Evolutionary conservation across 192 early-diverging fungal species (phyloP).

Genomic region (Rhizophagus prolifer): DNA sequence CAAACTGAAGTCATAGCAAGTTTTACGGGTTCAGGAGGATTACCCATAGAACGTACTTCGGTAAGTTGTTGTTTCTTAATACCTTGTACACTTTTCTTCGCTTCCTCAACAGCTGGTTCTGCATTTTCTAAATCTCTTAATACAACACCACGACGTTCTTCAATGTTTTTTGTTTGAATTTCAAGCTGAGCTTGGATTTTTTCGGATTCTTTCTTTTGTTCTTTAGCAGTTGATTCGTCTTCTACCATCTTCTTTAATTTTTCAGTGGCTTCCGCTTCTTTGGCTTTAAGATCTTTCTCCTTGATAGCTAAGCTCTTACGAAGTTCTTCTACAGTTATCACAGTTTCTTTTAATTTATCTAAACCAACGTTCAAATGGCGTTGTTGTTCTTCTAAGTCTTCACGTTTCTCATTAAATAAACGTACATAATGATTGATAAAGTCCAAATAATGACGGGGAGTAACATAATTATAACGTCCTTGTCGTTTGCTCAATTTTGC

Average conservation of each 20-base stretch:
- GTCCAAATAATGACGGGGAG: slow-evolving; percentile 98
- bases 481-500: slow-evolving; percentile 76
- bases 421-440: slow-evolving; percentile 92
- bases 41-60: slow-evolving; percentile 95
- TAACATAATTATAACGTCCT: slow-evolving; percentile 84
- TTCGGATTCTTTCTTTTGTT: slow-evolving; percentile 78
- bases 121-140: slow-evolving; percentile 89
- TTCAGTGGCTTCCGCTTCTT: slow-evolving; percentile 89
- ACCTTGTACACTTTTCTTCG: slow-evolving; percentile 87
- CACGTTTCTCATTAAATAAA: slow-evolving; percentile 89
- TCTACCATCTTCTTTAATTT: slow-evolving; percentile 94
- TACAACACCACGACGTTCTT: slow-evolving; percentile 76
- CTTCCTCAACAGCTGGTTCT: slow-evolving; percentile 95
- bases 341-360: slow-evolving; percentile 93
- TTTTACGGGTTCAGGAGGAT: slow-evolving; percentile 95
- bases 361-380: slow-evolving; percentile 97
- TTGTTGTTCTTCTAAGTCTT: slow-evolving; percentile 97
- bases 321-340: slow-evolving; percentile 93
- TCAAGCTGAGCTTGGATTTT: slow-evolving; percentile 77
- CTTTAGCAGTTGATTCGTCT: slow-evolving; percentile 93
- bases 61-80: slow-evolving; percentile 97
- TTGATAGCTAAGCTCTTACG: slow-evolving; percentile 83
- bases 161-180: slow-evolving; percentile 74
- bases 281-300: slow-evolving; percentile 79
- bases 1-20: slow-evolving; percentile 98